Percentiles rank a stretch among this genome's conserved stretches.
Conservation (phyloP, 805 yeast genomes). For the Saturnispora sanitii region DNA sequence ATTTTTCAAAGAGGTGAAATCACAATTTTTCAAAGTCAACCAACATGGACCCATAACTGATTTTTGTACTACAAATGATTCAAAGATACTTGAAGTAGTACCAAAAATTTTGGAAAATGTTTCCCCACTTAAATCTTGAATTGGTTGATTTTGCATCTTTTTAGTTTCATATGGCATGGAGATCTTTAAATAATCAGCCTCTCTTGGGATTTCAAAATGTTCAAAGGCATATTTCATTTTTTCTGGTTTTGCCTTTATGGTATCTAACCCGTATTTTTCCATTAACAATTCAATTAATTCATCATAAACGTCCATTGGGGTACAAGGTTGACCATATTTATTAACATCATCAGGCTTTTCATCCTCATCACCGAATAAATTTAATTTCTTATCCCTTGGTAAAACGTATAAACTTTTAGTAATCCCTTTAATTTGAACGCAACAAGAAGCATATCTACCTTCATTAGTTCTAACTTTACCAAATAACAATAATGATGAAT, state of each 20-base stretch:
- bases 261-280: conserved; percentile 50
- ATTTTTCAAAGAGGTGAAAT: conserved; percentile 47
- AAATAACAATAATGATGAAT: conserved; percentile 56
- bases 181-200: conserved; percentile 71
- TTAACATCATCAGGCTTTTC: conserved; percentile 25
- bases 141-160: conserved; percentile 34
- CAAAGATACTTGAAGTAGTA: conserved; percentile 61
- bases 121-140: conserved; percentile 65
- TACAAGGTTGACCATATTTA: conserved; percentile 27
- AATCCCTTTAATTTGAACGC: conserved; percentile 65
- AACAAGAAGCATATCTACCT: conserved; percentile 55
- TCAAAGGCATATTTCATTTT: conserved; percentile 84
- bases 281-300: conserved; percentile 63
- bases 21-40: conserved; percentile 63
- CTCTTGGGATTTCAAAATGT: conserved; percentile 64
- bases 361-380: conserved; percentile 34
- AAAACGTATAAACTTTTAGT: conserved; percentile 66
- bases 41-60: conserved; percentile 97
- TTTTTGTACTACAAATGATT: conserved; percentile 72
- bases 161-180: conserved; percentile 66
- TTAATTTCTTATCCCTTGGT: conserved; percentile 41
- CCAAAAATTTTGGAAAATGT: conserved; percentile 80
- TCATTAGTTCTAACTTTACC: conserved; percentile 66
- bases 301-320: conserved; percentile 60
- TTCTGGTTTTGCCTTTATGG: conserved; percentile 62